These are phyloP conservation scores for Mucor irregularis DNA, from an alignment of 371 early-diverging fungal genomes.

Conservation along the genomic window DNA sequence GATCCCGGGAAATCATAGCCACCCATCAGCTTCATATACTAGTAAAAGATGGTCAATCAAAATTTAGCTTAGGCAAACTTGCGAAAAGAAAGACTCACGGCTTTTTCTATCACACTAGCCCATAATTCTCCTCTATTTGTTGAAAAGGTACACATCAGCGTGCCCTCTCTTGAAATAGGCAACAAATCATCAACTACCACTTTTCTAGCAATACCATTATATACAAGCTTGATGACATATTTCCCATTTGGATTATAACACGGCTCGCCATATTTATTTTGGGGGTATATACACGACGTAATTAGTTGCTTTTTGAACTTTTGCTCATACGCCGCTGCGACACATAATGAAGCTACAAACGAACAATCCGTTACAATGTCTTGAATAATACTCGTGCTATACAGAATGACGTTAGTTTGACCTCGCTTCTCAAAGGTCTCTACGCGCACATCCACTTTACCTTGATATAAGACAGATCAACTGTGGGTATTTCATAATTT, in stretches of 20 bases:
- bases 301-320: constrained; percentile 78
- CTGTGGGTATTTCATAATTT: constrained; percentile 66
- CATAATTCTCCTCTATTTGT: constrained; percentile 77
- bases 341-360: constrained; percentile 90
- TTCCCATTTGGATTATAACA: constrained; percentile 86
- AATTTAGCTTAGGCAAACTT: not conserved
- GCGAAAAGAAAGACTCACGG: constrained; percentile 38
- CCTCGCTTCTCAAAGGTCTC: too few relatives aligned
- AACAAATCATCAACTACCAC: constrained; percentile 90
- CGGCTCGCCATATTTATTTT: constrained; percentile 71
- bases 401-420: not conserved
- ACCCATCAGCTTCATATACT: constrained; percentile 92
- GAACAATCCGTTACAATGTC: constrained; percentile 94
- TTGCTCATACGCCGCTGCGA: constrained; percentile 82
- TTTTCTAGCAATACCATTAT: constrained; percentile 85
- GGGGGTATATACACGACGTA: constrained; percentile 86
- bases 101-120: constrained; percentile 90
- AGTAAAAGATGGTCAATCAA: not conserved
- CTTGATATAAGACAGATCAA: constrained; percentile 69
- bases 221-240: constrained; percentile 80
- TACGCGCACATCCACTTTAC: constrained; percentile 15
- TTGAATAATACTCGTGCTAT: constrained; percentile 62
- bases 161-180: constrained; percentile 75
- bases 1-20: constrained; percentile 95
- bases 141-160: constrained; percentile 85